Evolutionary conservation across 306 rosid species (phyloP), one percentile per base, ranked within the genome.

Genomic region (Rubus idaeus): DNA sequence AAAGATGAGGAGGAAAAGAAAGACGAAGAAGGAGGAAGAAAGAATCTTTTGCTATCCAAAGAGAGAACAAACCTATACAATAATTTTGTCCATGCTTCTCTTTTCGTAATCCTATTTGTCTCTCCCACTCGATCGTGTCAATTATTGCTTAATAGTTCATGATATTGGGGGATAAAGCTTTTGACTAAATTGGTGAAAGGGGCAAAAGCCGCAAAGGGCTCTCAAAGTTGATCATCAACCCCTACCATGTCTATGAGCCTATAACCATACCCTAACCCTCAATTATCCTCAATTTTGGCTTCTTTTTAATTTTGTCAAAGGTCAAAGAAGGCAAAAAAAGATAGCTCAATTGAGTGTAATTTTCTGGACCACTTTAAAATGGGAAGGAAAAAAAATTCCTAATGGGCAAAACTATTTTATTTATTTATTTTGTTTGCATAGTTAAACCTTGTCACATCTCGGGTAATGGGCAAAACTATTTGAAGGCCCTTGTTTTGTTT

Each of bases 141-240:
- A 69, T n/a, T 35, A 8, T 18, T n/a, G 30, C 50, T 41, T 41
- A 35, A 66, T 41, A 30, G 35, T 30, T 30, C 5, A 45, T 45
- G 56, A 17, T 45, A 7, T 70, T 14, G 35, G 35, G 35, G 35
- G 35, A 30, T 30, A 30, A 30, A 30, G 2, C 35, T 30, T 30
- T 30, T 69, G 42, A 47, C 55, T 49, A 3, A 21, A 23, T 46
- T 2, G 17, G 58, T 17, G 40, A 30, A 30, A 30, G 14, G 61
- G 75, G 62, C 46, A 70, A 70, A 51, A 30, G 60, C 35, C 30
- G 35, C 5, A 20, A 57, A 57, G 37, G 23, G 62, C 51, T 17
- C 61, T 30, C 6, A 0, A 70, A 47, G 41, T 35, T 51, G 75
- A 53, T 70, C 60, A 70, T 57, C 63, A 21, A 57, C 12, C 75